A percentile compares a stretch with the other conserved stretches of the same genome.
phyloP scores from a whole-genome alignment of 768 basidiomycete species.

The Chalciporus sphaerocephalus region DNA sequence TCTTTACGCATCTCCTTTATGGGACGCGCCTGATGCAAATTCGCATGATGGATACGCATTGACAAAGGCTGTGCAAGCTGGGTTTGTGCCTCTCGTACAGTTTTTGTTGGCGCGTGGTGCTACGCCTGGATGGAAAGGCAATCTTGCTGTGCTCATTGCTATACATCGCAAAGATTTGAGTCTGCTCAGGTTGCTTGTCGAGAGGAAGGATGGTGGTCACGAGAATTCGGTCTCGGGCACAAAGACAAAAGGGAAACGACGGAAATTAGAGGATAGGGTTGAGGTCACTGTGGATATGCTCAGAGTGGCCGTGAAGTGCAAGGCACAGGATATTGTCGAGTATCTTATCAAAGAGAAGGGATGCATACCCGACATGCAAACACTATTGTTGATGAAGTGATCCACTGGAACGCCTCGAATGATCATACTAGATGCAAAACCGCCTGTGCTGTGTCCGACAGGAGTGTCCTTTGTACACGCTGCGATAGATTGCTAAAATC shows the following conservation, averaged over 20 bases:
- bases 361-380: slow-evolving; percentile 69
- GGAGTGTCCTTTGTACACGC: slow-evolving; percentile 15
- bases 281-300: slow-evolving; percentile 54
- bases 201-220: slow-evolving; percentile 40
- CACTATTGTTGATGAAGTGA: slow-evolving; percentile 42
- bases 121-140: slow-evolving; percentile 57
- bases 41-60: slow-evolving; percentile 80
- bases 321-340: slow-evolving; percentile 65
- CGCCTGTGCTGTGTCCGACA: slow-evolving; percentile 2
- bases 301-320: slow-evolving; percentile 56
- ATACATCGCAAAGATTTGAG: slow-evolving; percentile 64
- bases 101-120: slow-evolving; percentile 73
- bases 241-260: slow-evolving; percentile 38
- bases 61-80: slow-evolving; percentile 67
- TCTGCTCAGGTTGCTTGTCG: slow-evolving; percentile 74
- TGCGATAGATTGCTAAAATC: slow-evolving; percentile 16
- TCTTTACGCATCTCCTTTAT: slow-evolving; percentile 42
- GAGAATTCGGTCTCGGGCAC: slow-evolving; percentile 21
- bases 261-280: slow-evolving; percentile 59
- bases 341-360: slow-evolving; percentile 70
- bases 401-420: not conserved
- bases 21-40: slow-evolving; percentile 49
- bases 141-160: slow-evolving; percentile 70
- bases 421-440: slow-evolving; percentile 1
- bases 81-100: slow-evolving; percentile 57